A percentile compares a stretch with the other conserved stretches of the same genome.
Conservation (phyloP, 1,284 basidiomycete species). For the Leccinum fuscescens region DNA sequence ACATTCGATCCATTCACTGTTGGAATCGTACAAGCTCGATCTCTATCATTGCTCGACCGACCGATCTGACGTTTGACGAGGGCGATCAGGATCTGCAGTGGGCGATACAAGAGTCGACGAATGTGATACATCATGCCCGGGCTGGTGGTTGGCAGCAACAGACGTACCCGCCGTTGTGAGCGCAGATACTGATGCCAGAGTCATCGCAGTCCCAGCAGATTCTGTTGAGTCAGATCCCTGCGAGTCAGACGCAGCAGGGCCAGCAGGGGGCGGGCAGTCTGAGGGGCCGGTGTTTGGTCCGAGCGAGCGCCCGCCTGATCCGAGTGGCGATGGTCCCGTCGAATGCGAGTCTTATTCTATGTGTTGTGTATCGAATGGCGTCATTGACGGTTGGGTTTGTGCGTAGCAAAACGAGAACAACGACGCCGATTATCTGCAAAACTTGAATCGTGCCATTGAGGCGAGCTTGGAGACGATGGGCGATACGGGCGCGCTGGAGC, state of each 20-base stretch:
- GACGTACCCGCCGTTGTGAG: slow-evolving; percentile 16
- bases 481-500: slow-evolving; percentile 36
- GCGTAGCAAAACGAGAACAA: slow-evolving; percentile 32
- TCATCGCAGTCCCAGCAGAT: slow-evolving; percentile 3
- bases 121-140: slow-evolving; percentile 24
- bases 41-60: slow-evolving; percentile 32
- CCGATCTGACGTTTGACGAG: slow-evolving; percentile 58
- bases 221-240: background rate
- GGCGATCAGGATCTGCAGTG: slow-evolving; percentile 45
- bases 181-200: slow-evolving; percentile 4
- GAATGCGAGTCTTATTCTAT: slow-evolving; percentile 42
- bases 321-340: slow-evolving; percentile 64
- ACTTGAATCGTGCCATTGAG: slow-evolving; percentile 63
- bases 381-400: slow-evolving; percentile 1
- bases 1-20: slow-evolving; percentile 62
- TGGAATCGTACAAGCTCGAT: slow-evolving; percentile 73
- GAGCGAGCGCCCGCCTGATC: slow-evolving; percentile 57
- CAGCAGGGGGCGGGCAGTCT: slow-evolving; percentile 19
- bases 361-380: background rate
- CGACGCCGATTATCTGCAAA: slow-evolving; percentile 51
- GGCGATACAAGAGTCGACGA: slow-evolving; percentile 54
- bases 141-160: background rate
- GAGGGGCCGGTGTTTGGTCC: slow-evolving; percentile 49
- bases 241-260: background rate
- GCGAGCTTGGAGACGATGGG: slow-evolving; percentile 50